Conservation (phyloP, 805 yeast genomes). For the Suhomyces xylopsoci region DNA sequence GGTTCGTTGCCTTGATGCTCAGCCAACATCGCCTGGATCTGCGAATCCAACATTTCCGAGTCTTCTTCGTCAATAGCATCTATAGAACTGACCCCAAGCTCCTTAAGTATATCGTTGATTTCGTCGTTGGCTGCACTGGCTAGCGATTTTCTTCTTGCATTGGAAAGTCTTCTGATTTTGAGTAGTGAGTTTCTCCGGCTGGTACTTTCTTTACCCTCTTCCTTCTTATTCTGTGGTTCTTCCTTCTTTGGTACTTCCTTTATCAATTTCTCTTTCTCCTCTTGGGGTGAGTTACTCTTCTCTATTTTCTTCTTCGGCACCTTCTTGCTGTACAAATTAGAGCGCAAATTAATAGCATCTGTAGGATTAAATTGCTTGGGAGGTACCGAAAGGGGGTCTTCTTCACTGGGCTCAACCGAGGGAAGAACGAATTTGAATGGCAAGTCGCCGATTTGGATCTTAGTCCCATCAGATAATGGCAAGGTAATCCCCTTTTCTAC, state of each 20-base stretch:
- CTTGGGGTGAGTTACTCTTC: not conserved
- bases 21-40: conserved; percentile 28
- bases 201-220: not conserved
- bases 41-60: conserved; percentile 28
- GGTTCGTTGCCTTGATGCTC: conserved; percentile 15
- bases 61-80: conserved; percentile 29
- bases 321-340: conserved; percentile 37
- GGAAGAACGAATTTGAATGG: conserved; percentile 88
- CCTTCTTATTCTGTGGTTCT: not conserved
- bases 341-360: conserved; percentile 57
- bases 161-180: conserved; percentile 30
- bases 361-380: conserved; percentile 53
- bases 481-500: conserved; percentile 90
- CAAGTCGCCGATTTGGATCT: conserved; percentile 90
- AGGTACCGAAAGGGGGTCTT: conserved; percentile 8
- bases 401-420: conserved; percentile 45
- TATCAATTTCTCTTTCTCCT: not conserved
- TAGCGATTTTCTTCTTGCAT: conserved; percentile 36
- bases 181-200: conserved; percentile 11
- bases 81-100: conserved; percentile 32
- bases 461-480: conserved; percentile 75
- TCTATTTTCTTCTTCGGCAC: not conserved
- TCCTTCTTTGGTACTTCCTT: not conserved
- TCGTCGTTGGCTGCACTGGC: conserved; percentile 40
- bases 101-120: conserved; percentile 33